Evolutionary conservation across 257 asterid genomes (phyloP), one percentile per base, ranked within the genome.

Genomic region (Solanum tarapatanum): DNA sequence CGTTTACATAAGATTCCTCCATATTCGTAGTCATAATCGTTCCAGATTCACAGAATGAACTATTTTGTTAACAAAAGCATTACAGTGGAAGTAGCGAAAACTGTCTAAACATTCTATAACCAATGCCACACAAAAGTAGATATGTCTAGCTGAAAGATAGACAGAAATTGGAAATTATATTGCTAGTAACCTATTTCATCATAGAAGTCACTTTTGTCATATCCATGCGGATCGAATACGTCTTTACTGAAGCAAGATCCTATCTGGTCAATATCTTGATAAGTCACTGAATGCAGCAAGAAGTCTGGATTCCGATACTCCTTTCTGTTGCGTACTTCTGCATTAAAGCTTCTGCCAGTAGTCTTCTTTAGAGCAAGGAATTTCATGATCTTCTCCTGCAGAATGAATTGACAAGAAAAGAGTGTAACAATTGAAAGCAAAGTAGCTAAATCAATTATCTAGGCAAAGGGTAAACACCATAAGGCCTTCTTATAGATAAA

Each of bases 181-280:
- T 68, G 55, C 36, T 86, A 41, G 89, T 79, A 43, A 96, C 99
- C 99, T 93, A 97, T 87, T 92, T 92, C 99, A 90, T 96, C 98
- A 86, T 91, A 97, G 94, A 95, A 97, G 91, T 97, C 99, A 68
- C 95, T 94, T 90, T 90, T 91, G 89, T 94, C 98, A 66, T 96
- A 97, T 92, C 99, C 99, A 92, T 94, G 99, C 64, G 99, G 99
- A 89, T 96, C 98, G 90, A 96, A 97, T 39, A 97, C 98, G 87
- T 97, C 98, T 89, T 94, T 97, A 85, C 89, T 91, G 94, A 96
- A 97, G 94, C 98, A 96, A 80, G 99, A 94, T 83, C 99, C 99
- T 85, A 97, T 94, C 92, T 97, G 98, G 89, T 97, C 98, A 83
- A 97, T 97, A 80, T 93, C 94, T 89, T 94, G 99, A 90, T 96